Conservation (phyloP, 73 alveolate species). For the Stentor coeruleus region DNA sequence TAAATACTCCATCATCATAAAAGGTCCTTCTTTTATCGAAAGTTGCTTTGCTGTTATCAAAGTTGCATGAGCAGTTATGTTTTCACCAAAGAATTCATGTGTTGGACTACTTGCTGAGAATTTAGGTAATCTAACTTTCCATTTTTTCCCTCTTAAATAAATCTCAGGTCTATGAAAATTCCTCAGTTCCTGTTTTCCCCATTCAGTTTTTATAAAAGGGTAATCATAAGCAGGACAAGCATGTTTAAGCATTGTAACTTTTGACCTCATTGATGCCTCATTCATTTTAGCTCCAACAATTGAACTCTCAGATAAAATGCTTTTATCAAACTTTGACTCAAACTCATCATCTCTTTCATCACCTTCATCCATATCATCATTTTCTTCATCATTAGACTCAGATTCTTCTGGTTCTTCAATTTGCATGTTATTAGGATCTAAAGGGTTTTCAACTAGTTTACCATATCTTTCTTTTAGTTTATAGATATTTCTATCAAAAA, state of each 20-base stretch:
- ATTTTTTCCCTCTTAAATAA: neutral
- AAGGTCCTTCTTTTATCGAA: constrained; percentile 35
- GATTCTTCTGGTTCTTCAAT: constrained; percentile 10
- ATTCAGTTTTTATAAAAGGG: constrained; percentile 16
- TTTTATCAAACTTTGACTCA: neutral
- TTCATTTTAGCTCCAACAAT: neutral
- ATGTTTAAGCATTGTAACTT: constrained; percentile 18
- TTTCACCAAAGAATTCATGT: neutral
- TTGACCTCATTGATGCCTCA: neutral
- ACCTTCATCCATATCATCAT: neutral
- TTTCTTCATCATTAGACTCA: neutral
- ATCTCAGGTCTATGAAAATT: constrained; percentile 19
- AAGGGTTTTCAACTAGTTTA: neutral
- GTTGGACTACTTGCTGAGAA: neutral
- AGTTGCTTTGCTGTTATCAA: constrained; percentile 1
- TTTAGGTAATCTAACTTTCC: neutral
- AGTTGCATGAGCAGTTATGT: neutral
- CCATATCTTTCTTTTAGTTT: constrained; percentile 21
- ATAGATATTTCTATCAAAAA: constrained; percentile 5
- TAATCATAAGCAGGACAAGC: constrained; percentile 22
- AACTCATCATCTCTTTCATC: neutral
- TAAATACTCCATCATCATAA: constrained; percentile 43
- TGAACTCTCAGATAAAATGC: neutral
- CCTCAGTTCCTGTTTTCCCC: constrained; percentile 6
- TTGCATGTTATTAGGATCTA: neutral